Evolutionary conservation across 108 stramenopile genomes (phyloP), one percentile per base, ranked within the genome.

Genomic region (Pelagomonas calceolata): DNA sequence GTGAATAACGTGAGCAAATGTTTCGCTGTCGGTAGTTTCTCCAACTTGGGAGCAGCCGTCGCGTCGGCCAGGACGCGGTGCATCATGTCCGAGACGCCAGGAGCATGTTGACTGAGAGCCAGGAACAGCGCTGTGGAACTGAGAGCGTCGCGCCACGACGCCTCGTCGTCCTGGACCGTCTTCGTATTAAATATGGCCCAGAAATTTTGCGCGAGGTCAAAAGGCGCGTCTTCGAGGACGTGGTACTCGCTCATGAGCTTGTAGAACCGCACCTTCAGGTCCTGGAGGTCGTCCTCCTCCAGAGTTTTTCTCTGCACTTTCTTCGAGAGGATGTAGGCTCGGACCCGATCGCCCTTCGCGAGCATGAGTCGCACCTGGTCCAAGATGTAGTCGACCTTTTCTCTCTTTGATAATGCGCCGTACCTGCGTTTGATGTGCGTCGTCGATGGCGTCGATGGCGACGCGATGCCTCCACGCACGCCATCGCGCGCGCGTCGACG

Each of bases 361-460:
- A 97, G 86, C 26, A 91, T 94, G 21, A 99, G 78, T 14, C 98
- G 85, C 86, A 97, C 91, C 83, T 99, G 98, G 81, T 99, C 95
- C 39, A 98, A 85, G 73, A 99, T 95, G 81, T 93, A 99, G 73
- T 99, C 97, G 9, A 95, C 87, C 84, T 99, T 99, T 82, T 99
- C 96, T 37, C 90, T 80, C 81, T 94, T 96, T 67, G 88, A 90
- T 37, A 99, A 80, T 26, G 91, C 86, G 36, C 95, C 98, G 75
- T 96, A 97, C n/a, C n/a, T n/a, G n/a, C n/a, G n/a, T n/a, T n/a
- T n/a, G n/a, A n/a, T n/a, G n/a, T n/a, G n/a, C n/a, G n/a, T n/a
- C n/a, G n/a, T n/a, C n/a, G n/a, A n/a, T n/a, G n/a, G n/a, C n/a
- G n/a, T n/a, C n/a, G n/a, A n/a, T n/a, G n/a, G n/a, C n/a, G n/a